These are phyloP conservation scores for Serendipita indica DNA, from an alignment of 768 basidiomycete species.

Conservation along the genomic window DNA sequence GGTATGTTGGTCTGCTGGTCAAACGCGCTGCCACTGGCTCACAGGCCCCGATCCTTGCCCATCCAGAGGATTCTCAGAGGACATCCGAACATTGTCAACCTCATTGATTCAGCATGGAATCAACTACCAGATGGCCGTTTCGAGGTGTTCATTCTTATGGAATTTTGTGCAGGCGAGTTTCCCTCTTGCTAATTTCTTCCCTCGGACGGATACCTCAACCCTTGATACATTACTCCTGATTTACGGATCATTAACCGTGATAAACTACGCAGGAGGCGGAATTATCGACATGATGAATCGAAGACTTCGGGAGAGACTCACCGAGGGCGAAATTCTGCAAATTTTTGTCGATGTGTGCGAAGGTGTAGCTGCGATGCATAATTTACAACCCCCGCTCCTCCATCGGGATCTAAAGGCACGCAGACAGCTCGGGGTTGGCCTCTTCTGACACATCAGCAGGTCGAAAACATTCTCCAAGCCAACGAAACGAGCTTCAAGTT, in stretches of 20 bases:
- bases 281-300: constrained; percentile 99
- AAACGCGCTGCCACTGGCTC: constrained; percentile 16
- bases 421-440: background rate
- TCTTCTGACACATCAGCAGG: constrained; percentile 22
- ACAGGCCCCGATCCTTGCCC: constrained; percentile 16
- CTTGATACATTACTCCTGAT: background rate
- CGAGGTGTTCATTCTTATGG: constrained; percentile 99
- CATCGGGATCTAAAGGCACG: constrained; percentile 83
- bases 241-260: constrained; percentile 11
- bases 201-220: background rate
- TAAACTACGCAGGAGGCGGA: constrained; percentile 58
- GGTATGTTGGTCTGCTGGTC: constrained; percentile 34
- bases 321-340: constrained; percentile 90
- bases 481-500: constrained; percentile 77
- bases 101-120: constrained; percentile 90
- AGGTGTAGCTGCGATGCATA: constrained; percentile 93
- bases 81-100: constrained; percentile 88
- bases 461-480: constrained; percentile 93
- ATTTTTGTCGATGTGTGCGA: constrained; percentile 98
- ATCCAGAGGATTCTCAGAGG: constrained; percentile 73
- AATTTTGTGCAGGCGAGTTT: constrained; percentile 73
- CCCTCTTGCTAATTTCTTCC: background rate
- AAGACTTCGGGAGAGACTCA: constrained; percentile 81
- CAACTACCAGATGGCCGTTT: constrained; percentile 68
- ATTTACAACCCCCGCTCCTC: constrained; percentile 72